Base-by-base conservation (phyloP, 768 basidiomycete genomes). In the Psilocybe sp. region DNA sequence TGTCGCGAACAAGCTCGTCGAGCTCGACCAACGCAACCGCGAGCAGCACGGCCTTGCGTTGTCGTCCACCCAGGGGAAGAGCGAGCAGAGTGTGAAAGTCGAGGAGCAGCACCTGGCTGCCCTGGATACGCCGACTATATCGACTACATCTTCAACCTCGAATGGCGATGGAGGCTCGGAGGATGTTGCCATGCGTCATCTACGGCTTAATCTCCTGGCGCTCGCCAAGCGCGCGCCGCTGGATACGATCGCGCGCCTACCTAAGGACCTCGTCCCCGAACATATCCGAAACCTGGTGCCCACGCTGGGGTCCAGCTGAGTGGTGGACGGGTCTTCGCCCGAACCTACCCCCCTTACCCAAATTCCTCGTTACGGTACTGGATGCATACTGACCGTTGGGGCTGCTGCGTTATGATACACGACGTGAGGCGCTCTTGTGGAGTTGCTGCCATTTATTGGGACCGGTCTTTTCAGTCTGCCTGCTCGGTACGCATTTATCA, bases 181-280 rank as follows among this genome's bases (percentile, higher is more conserved):
- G 60, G 79, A 84, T 48, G 71, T 77, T 2, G 56, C 70, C 14
- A 42, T 83, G 58, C 76, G 78, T 47, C 77, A 82, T 46, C 69
- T 90, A 43, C 77, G 89, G 35, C 70, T 91, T 55, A 90, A 89
- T 61, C 70, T 92, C 23, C 74, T 92, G 20, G 87, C 88, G 1
- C 72, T 92, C 32, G 85, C 86, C 49, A 89, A 89, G 61, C 78
- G 87, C 5, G 87, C 87, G 9, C 89, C 89, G 1, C 60, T 89
- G 52, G 85, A 88, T 57, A 81, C 77, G 50, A 85, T 89, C 46
- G 83, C 82, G 13, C 73, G 72, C 28, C 61, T 89, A 36, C 85
- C 85, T 8, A 69, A 76, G 37, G 81, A 85, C 40, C 64, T 89
- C 41, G 84, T 88, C 1, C 86, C 84, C 2, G 80, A 81, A 56